Conservation (phyloP, 1,284 basidiomycete species). For the Marasmius sp. region DNA sequence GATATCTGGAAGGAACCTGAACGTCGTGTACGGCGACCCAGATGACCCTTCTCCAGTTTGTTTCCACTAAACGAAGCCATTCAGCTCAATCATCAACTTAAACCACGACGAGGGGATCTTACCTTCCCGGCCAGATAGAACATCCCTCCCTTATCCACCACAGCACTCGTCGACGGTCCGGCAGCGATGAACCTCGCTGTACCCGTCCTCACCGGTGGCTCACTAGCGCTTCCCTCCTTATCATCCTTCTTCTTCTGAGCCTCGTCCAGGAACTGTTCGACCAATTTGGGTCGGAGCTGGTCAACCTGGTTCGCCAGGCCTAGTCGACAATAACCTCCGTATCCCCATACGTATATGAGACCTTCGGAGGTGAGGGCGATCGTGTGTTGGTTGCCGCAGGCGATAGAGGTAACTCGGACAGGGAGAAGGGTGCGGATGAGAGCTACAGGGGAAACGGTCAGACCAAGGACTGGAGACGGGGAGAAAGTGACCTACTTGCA, state of each 20-base stretch:
- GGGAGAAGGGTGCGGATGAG: constrained; percentile 71
- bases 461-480: background rate
- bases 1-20: constrained; percentile 81
- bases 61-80: constrained; percentile 69
- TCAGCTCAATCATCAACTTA: constrained; percentile 1
- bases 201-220: background rate
- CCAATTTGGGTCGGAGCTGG: constrained; percentile 69
- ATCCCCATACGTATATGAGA: constrained; percentile 86
- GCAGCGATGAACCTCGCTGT: constrained; percentile 68
- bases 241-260: background rate
- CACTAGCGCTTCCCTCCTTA: background rate
- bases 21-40: constrained; percentile 26
- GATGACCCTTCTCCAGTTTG: constrained; percentile 80
- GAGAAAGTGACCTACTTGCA: constrained; percentile 53
- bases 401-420: constrained; percentile 78
- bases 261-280: constrained; percentile 61
- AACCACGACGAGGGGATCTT: constrained; percentile 16
- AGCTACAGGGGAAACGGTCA: constrained; percentile 39
- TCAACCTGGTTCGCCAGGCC: constrained; percentile 87
- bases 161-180: constrained; percentile 81
- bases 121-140: constrained; percentile 86
- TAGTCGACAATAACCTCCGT: constrained; percentile 79
- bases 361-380: constrained; percentile 81
- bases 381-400: constrained; percentile 86
- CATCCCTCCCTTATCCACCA: constrained; percentile 82